phyloP scores from a whole-genome alignment of 2,329 filamentous ascomycete genomes.

The Aspergillus nomiae region DNA sequence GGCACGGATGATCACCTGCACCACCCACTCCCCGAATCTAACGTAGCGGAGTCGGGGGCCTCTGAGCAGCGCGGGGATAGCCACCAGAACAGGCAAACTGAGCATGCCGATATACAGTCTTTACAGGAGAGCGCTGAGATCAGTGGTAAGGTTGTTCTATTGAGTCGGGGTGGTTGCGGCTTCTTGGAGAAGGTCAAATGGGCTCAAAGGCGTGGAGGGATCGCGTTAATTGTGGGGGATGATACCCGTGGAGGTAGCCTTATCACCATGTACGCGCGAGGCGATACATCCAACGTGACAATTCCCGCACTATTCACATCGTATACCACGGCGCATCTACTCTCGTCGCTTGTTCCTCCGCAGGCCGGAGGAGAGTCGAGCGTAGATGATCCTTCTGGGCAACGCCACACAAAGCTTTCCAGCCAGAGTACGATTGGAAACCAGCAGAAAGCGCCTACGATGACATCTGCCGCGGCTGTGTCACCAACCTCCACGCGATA shows the following conservation, averaged over 20 bases:
- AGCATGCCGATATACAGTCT: conserved; percentile 88
- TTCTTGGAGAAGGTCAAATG: conserved; percentile 98
- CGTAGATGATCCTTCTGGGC: conserved; percentile 60
- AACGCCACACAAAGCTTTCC: conserved; percentile 45
- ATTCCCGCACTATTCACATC: conserved; percentile 96
- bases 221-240: conserved; percentile 91
- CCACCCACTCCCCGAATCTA: conserved; percentile 54
- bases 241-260: conserved; percentile 84
- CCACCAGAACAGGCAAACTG: conserved; percentile 34
- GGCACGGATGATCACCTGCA: conserved; percentile 86
- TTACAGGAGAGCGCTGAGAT: conserved; percentile 92
- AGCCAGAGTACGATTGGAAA: conserved; percentile 23
- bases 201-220: conserved; percentile 86
- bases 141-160: conserved; percentile 83
- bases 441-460: conserved; percentile 27
- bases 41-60: conserved; percentile 35
- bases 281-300: conserved; percentile 90
- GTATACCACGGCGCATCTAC: conserved; percentile 86
- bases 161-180: conserved; percentile 91
- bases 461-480: conserved; percentile 31
- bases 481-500: conserved; percentile 36
- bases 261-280: conserved; percentile 97
- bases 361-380: conserved; percentile 64
- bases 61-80: conserved; percentile 38
- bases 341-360: conserved; percentile 81